These are phyloP conservation scores for Fabrea salina DNA, from an alignment of 169 alveolate genomes.

Conservation along the genomic window DNA sequence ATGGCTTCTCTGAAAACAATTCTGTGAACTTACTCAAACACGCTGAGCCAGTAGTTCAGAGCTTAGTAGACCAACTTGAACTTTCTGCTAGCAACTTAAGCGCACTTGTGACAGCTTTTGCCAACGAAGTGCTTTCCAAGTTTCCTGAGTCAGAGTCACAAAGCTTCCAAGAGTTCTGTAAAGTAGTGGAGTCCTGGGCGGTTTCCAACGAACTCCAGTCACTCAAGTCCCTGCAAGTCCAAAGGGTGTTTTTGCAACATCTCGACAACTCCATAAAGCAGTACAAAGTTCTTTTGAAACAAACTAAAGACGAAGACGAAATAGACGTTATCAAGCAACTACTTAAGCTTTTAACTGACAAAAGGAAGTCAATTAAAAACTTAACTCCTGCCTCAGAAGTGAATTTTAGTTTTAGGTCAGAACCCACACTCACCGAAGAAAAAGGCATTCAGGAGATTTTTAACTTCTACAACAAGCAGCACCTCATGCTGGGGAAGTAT, in stretches of 20 bases:
- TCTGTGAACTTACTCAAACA: too few species aligned
- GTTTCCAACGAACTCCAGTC: neutral
- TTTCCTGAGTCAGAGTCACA: neutral
- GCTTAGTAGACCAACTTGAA: neutral
- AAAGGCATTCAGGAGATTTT: slow-evolving; percentile 8
- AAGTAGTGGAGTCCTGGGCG: neutral
- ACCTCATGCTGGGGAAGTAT: slow-evolving; percentile 14
- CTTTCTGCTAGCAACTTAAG: neutral
- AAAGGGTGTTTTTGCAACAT: neutral
- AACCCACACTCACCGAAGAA: neutral
- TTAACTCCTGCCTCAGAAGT: neutral
- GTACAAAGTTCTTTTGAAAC: neutral
- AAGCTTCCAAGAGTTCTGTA: neutral
- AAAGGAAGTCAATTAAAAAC: neutral
- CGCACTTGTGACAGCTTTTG: neutral
- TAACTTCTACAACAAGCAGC: slow-evolving; percentile 18
- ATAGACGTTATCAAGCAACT: neutral
- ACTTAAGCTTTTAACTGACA: neutral
- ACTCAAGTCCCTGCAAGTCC: neutral
- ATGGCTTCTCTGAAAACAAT: too few species aligned
- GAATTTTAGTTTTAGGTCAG: neutral
- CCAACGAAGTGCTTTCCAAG: neutral
- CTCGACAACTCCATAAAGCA: slow-evolving; percentile 27
- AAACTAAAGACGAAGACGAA: slow-evolving; percentile 20
- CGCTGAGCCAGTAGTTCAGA: neutral